Evolutionary conservation across 169 alveolate species (phyloP).

Genomic region (Plasmodium gallinaceum): DNA sequence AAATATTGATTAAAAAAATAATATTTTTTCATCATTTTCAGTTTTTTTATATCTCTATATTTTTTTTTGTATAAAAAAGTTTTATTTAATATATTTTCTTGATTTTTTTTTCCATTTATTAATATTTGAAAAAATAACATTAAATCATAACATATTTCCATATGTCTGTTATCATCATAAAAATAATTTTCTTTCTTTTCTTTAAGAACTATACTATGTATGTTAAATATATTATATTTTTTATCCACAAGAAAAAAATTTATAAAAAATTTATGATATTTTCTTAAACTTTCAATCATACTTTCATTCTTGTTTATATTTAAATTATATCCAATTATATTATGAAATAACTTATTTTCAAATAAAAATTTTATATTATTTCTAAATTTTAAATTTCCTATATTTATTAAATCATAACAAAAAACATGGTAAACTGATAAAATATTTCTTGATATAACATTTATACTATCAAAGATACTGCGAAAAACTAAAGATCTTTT

Average conservation of each 20-base stretch:
- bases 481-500: slow-evolving; percentile 6
- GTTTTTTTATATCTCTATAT: neutral
- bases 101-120: slow-evolving; percentile 6
- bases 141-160: slow-evolving; percentile 64
- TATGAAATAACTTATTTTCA: slow-evolving; percentile 37
- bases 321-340: slow-evolving; percentile 35
- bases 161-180: slow-evolving; percentile 34
- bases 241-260: slow-evolving; percentile 34
- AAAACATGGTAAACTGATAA: slow-evolving; percentile 7
- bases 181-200: slow-evolving; percentile 31
- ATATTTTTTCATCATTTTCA: neutral
- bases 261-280: slow-evolving; percentile 24
- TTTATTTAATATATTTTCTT: slow-evolving; percentile 1
- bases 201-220: slow-evolving; percentile 1
- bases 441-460: slow-evolving; percentile 18
- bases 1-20: slow-evolving; percentile 13
- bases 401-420: neutral
- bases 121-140: slow-evolving; percentile 67
- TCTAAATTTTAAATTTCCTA: slow-evolving; percentile 37
- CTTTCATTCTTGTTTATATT: slow-evolving; percentile 39
- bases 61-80: neutral
- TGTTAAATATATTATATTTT: slow-evolving; percentile 32
- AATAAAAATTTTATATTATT: slow-evolving; percentile 36
- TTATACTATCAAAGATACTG: slow-evolving; percentile 22
- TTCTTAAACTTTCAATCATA: slow-evolving; percentile 55